A percentile compares a stretch with the other conserved stretches of the same genome.
These are phyloP conservation scores for Lyophyllum shimeji DNA, from an alignment of 768 basidiomycete genomes.

Conservation along the genomic window DNA sequence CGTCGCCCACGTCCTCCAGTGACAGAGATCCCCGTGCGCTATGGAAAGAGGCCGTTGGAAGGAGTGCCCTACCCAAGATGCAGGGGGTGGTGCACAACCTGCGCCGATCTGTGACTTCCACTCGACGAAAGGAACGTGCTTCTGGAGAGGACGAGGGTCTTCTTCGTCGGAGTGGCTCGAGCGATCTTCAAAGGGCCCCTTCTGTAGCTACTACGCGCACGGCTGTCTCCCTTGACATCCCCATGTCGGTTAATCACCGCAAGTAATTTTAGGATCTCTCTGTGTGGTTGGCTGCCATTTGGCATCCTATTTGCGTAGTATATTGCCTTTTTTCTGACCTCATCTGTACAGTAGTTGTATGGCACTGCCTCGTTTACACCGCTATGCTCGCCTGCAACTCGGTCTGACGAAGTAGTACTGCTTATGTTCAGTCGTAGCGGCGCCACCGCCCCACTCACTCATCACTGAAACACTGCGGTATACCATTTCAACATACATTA, in stretches of 20 bases:
- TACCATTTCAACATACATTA: too few species aligned
- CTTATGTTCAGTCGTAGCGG: too few species aligned
- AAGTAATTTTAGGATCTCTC: background rate
- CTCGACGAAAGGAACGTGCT: slow-evolving; percentile 25
- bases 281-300: too few species aligned
- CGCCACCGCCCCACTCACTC: too few species aligned
- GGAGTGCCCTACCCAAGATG: slow-evolving; percentile 40
- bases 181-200: slow-evolving; percentile 7
- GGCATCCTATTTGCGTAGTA: too few species aligned
- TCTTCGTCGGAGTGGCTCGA: slow-evolving; percentile 2
- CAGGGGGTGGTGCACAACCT: slow-evolving; percentile 34
- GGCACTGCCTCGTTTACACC: too few species aligned
- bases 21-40: background rate
- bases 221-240: slow-evolving; percentile 5
- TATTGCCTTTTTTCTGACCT: too few species aligned
- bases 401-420: too few species aligned
- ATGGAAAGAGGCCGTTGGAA: slow-evolving; percentile 33
- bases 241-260: slow-evolving; percentile 2
- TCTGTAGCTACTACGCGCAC: slow-evolving; percentile 10
- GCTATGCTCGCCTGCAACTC: too few species aligned
- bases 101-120: slow-evolving; percentile 39
- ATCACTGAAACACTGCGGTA: too few species aligned
- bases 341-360: background rate
- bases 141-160: slow-evolving; percentile 12
- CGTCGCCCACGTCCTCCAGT: slow-evolving; percentile 1